Base-by-base conservation (phyloP, 306 rosid species). In the Carpinus viminea region DNA sequence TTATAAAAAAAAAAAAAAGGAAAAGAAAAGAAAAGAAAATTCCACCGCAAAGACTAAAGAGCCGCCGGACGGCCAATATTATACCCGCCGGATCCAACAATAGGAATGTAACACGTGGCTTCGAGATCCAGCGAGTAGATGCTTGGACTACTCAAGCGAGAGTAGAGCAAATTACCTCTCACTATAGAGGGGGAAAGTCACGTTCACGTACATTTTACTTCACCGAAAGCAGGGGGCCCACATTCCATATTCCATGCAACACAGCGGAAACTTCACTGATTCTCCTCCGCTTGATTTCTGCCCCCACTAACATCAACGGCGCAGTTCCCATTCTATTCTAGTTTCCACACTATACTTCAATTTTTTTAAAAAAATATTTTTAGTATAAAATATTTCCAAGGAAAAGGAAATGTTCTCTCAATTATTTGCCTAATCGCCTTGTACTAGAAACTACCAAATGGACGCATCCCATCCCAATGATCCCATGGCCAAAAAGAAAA, bases 121-220 rank as follows among this genome's bases (percentile, higher is more conserved):
- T 20, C 10, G 20, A 56, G 24, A 54, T 41, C 20, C 0, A 38
- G 38, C 53, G 52, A 54, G 65, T 59, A 24, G 7, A 0, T 3
- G 2, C 0, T 9, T 3, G 11, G 34, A 24, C 11, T 12, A 10
- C 12, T 24, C 6, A 9, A 5, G 65, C 65, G 16, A 10, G 16
- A 24, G 36, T 24, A 41, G 13, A 8, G 16, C 1, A 13, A 31
- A 34, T 18, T 34, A 36, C 31, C 24, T 17, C 21, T 28, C 71
- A 4, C 71, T 10, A 51, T 36, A 53, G 76, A 26, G 65, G 51
- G 31, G 31, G 53, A 54, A 54, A 73, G 61, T 78, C 78, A n/a
- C 72, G 20, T 46, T 79, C 81, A 65, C 82, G 77, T 79, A 24
- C 72, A 15, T 69, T 36, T 68, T 50, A 80, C 82, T 68, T 74